Evolutionary conservation across 768 basidiomycete genomes (phyloP), one percentile per base, ranked within the genome.

Genomic region (Mycena latifolia): DNA sequence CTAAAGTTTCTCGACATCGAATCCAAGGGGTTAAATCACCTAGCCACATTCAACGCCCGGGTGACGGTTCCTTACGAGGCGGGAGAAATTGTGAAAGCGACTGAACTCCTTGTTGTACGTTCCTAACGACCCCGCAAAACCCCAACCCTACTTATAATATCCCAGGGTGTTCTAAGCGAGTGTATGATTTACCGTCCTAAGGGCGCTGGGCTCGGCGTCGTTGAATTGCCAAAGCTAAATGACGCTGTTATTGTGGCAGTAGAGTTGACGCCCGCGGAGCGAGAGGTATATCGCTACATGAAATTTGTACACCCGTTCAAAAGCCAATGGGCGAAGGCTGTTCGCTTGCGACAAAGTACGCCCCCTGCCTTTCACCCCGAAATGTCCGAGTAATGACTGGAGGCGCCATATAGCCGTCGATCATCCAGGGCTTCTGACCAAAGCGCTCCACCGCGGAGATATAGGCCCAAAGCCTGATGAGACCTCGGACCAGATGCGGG

Each of bases 401-500:
- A 41, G 33, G 15, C 29, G 29, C 41, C 15, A n/a, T 53, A 8
- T 31, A 63, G 61, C 61, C 47, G 61, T 46, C 35, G 61, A 63
- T 31, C 61, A 63, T 31, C 61, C 61, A 18, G 53, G 46, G 18
- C 61, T 63, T 15, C 54, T 63, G 24, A 63, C 43, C 18, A 63
- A 47, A 22, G 61, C 61, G 20, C 53, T 63, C 12, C 61, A 63
- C 33, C 43, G 46, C 25, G 61, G 61, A 12, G 61, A 63, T 41
- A 29, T 63, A 37, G 61, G 61, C 25, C 45, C 61, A 22, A 63
- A 63, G 27, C 61, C 53, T 3, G 61, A 63, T 25, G 52, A 63
- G 24, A 63, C 61, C 4, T 63, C 61, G 33, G 61, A 63, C 47
- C 53, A 55, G 61, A 63, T 63, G 61, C 61, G 61, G n/a, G 18